Base-by-base conservation (phyloP, 306 rosid genomes). In the Aeschynomene evenia region DNA sequence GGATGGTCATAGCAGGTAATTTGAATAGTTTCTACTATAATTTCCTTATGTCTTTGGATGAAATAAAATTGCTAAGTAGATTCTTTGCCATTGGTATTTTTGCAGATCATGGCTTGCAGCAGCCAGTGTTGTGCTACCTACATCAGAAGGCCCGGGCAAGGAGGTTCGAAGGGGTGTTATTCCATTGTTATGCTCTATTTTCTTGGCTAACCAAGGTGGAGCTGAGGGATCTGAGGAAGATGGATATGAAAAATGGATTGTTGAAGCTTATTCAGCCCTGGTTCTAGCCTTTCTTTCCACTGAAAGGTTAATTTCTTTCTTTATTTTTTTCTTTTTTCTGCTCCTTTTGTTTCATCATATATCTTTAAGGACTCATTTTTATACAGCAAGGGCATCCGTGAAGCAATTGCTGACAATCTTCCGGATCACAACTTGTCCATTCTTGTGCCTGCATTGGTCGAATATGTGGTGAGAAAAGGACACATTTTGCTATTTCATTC, bases 381-480 rank as follows among this genome's bases (percentile, higher is more conserved):
- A 14, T 74, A 22, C 72, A 74, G 79, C 79, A 56, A 74, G 39
- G 64, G 60, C 20, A 14, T 66, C 29, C 79, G 73, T 7, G 60
- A 55, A 66, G 73, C 79, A 33, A 56, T 75, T 56, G 73, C 73
- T 33, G 61, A 66, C 61, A 56, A 56, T 34, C 68, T 75, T 75
- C 79, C 79, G 12, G 83, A 75, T 63, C 69, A 68, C 86, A 95
- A 80, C 75, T 84, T 95, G 66, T 64, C 88, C 4, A 70, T 78
- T 68, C 95, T 95, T 42, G 99, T 95, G 26, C 99, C 99, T 16
- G 99, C 91, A 54, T 60, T 95, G 86, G 99, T 91, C 54, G 89
- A 96, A 87, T 95, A 91, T 66, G 96, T 91, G 95, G 99, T 95
- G 89, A 54, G 90, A n/a, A n/a, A n/a, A n/a, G n/a, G n/a, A n/a